Conservation (phyloP, 2,329 filamentous ascomycete genomes). For the Tolypocladium tundrense region DNA sequence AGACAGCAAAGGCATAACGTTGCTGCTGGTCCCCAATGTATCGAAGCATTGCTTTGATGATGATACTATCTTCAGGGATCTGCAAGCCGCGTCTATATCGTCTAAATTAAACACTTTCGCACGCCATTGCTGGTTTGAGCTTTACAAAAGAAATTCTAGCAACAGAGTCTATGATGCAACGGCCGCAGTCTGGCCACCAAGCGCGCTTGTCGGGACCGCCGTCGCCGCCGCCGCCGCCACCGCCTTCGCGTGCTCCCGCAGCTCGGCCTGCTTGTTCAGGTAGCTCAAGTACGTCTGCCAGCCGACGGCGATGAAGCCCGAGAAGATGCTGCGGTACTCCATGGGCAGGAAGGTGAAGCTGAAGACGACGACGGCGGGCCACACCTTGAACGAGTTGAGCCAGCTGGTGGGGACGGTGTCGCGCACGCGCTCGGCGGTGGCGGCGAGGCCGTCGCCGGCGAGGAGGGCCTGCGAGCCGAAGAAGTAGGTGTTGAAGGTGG, state of each 20-base stretch:
- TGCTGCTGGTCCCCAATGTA: background rate
- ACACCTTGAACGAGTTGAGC: slow-evolving; percentile 73
- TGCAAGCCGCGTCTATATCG: background rate
- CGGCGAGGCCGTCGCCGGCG: slow-evolving; percentile 52
- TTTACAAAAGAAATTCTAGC: background rate
- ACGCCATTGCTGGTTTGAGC: background rate
- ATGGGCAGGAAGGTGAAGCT: slow-evolving; percentile 75
- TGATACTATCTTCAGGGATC: background rate
- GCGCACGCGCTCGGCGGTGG: slow-evolving; percentile 60
- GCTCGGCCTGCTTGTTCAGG: slow-evolving; percentile 64
- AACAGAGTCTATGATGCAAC: background rate
- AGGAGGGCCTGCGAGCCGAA: slow-evolving; percentile 70
- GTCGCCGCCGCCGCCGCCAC: background rate
- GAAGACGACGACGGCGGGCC: slow-evolving; percentile 80
- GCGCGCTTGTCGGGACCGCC: background rate
- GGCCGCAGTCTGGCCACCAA: background rate
- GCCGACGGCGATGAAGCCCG: slow-evolving; percentile 68
- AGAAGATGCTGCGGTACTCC: slow-evolving; percentile 72
- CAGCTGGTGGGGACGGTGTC: slow-evolving; percentile 68
- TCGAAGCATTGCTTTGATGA: background rate
- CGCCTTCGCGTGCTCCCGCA: slow-evolving; percentile 3
- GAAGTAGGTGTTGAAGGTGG: slow-evolving; percentile 75
- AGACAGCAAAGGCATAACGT: background rate
- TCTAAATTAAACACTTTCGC: background rate
- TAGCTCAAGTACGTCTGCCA: slow-evolving; percentile 90